These are phyloP conservation scores for Omphalotus guepiniiformis DNA, from an alignment of 768 basidiomycete genomes.

Conservation along the genomic window DNA sequence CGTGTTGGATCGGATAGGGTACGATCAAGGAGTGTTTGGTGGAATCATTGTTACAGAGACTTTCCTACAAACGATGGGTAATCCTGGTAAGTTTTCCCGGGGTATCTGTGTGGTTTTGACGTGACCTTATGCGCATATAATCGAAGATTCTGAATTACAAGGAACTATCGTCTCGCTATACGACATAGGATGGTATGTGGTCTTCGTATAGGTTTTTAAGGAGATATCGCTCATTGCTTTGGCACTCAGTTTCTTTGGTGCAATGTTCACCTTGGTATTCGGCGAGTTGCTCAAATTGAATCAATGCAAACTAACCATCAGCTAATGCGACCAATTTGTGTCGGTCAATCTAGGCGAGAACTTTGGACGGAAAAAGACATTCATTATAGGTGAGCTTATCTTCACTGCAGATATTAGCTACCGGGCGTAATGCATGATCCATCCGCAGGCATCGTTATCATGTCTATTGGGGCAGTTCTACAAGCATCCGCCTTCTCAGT, in stretches of 20 bases:
- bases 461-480: conserved; percentile 49
- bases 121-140: too few relatives aligned
- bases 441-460: conserved; percentile 40
- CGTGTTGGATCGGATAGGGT: too few relatives aligned
- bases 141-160: conserved; percentile 32
- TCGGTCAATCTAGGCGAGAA: conserved; percentile 29
- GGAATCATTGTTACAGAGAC: conserved; percentile 45
- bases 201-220: too few relatives aligned
- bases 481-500: conserved; percentile 43
- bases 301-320: background rate
- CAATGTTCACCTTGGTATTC: conserved; percentile 38
- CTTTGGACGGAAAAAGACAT: conserved; percentile 27
- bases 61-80: conserved; percentile 44
- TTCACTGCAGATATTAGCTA: background rate
- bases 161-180: conserved; percentile 49
- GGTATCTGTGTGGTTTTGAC: background rate
- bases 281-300: conserved; percentile 26
- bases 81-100: conserved; percentile 24
- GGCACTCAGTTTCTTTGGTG: conserved; percentile 37
- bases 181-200: conserved; percentile 46
- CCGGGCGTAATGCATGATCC: background rate
- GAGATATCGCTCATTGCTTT: too few relatives aligned
- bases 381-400: conserved; percentile 1
- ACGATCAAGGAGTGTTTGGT: conserved; percentile 52
- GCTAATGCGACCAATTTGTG: background rate